Percentiles rank a stretch among this genome's conserved stretches.
Evolutionary conservation across 108 stramenopile genomes (phyloP).

Genomic region (Conticribra guillardii): DNA sequence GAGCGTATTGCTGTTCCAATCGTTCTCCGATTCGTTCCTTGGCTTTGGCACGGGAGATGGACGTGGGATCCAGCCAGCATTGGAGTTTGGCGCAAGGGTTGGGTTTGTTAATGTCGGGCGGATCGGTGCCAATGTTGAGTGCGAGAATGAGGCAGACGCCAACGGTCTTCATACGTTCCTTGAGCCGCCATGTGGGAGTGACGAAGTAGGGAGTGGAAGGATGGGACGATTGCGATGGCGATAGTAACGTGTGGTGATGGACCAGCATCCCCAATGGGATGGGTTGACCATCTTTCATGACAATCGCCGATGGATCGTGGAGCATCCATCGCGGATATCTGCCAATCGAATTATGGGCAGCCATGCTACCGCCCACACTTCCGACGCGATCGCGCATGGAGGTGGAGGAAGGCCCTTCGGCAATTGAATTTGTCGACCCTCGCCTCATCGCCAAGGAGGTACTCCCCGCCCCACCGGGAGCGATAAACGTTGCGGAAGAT

Average conservation of each 20-base stretch:
- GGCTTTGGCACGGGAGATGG: conserved; percentile 77
- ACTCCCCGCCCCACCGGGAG: too few relatives aligned
- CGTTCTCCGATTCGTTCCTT: conserved; percentile 86
- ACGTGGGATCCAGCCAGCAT: conserved; percentile 95
- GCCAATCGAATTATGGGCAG: neutral
- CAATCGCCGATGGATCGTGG: conserved; percentile 37
- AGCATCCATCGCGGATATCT: conserved; percentile 46
- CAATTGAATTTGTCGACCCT: neutral
- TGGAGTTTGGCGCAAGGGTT: conserved; percentile 91
- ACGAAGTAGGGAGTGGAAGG: conserved; percentile 28
- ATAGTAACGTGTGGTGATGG: conserved; percentile 44
- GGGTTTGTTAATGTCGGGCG: conserved; percentile 92
- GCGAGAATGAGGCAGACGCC: conserved; percentile 94
- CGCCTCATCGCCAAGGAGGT: neutral
- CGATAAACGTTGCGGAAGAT: too few relatives aligned
- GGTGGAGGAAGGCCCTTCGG: neutral
- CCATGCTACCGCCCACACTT: neutral
- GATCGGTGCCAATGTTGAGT: conserved; percentile 97
- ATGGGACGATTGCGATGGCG: neutral
- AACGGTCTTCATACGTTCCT: conserved; percentile 94
- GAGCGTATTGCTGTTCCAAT: conserved; percentile 91
- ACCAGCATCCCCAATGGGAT: conserved; percentile 32
- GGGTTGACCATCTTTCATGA: conserved; percentile 45
- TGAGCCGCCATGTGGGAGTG: conserved; percentile 90
- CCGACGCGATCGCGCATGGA: conserved; percentile 13